Evolutionary conservation across 805 yeast genomes (phyloP).

Genomic region (Jamesozyma gamospora): DNA sequence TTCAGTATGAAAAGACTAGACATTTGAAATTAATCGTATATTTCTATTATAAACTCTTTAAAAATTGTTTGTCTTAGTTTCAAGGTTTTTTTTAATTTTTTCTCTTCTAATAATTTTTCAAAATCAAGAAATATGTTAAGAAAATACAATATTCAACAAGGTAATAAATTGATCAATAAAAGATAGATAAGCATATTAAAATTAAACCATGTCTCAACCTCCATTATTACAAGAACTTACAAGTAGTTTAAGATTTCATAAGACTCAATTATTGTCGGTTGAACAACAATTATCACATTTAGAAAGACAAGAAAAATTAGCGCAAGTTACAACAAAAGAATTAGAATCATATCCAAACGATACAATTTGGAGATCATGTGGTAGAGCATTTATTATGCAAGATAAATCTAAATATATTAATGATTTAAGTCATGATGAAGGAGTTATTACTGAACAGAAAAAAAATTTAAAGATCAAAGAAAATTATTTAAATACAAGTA

Average conservation of each 20-base stretch:
- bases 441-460: slow-evolving; percentile 46
- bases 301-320: slow-evolving; percentile 34
- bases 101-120: no score
- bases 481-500: slow-evolving; percentile 62
- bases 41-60: no score
- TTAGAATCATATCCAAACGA: slow-evolving; percentile 40
- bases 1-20: no score
- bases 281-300: slow-evolving; percentile 22
- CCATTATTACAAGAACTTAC: slow-evolving; percentile 18
- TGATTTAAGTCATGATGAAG: slow-evolving; percentile 42
- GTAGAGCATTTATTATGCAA: slow-evolving; percentile 53
- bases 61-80: no score
- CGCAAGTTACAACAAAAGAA: slow-evolving; percentile 48
- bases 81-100: no score
- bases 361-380: slow-evolving; percentile 75
- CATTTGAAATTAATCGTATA: no score
- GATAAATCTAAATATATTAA: slow-evolving; percentile 36
- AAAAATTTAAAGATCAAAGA: slow-evolving; percentile 57
- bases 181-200: no score
- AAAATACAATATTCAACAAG: no score
- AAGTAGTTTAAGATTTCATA: slow-evolving; percentile 19
- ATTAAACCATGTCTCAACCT: neutral
- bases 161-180: no score
- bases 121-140: no score
- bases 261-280: slow-evolving; percentile 23